Conservation (phyloP, 2,329 filamentous ascomycete species). For the Fusarium globosum region DNA sequence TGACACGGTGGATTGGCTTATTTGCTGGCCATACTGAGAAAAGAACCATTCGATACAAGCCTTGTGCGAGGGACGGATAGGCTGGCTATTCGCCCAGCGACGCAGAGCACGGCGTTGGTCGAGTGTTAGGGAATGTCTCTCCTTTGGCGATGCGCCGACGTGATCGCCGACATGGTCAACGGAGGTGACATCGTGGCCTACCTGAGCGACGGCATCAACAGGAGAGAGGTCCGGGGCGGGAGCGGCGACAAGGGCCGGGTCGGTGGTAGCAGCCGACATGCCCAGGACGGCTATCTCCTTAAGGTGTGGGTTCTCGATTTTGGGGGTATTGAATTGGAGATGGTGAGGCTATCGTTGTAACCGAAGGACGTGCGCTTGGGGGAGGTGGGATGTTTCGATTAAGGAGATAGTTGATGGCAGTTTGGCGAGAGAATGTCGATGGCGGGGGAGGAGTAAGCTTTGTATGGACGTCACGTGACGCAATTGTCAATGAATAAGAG, state of each 20-base stretch:
- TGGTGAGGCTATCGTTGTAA: conserved; percentile 54
- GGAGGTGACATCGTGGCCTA: conserved; percentile 32
- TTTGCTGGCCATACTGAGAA: conserved; percentile 67
- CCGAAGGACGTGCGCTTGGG: conserved; percentile 48
- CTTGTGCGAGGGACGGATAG: conserved; percentile 68
- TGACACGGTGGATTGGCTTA: conserved; percentile 72
- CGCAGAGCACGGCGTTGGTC: conserved; percentile 71
- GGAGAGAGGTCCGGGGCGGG: conserved; percentile 47
- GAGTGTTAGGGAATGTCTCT: conserved; percentile 70
- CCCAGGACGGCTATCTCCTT: conserved; percentile 46
- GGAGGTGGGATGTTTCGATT: conserved; percentile 52
- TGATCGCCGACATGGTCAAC: conserved; percentile 24
- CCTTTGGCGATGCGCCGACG: conserved; percentile 48
- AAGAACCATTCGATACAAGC: conserved; percentile 73
- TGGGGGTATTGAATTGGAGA: conserved; percentile 42
- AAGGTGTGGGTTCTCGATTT: conserved; percentile 47
- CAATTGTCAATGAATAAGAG: neutral
- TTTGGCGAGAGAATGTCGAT: conserved; percentile 45
- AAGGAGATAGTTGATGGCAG: conserved; percentile 46
- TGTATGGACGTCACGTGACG: conserved; percentile 32
- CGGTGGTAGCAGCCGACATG: conserved; percentile 54
- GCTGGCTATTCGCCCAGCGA: conserved; percentile 68
- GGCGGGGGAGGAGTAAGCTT: conserved; percentile 44
- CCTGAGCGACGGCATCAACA: conserved; percentile 36
- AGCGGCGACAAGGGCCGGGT: conserved; percentile 52